phyloP scores from a whole-genome alignment of 768 basidiomycete species.

The Tremella yokohamensis region DNA sequence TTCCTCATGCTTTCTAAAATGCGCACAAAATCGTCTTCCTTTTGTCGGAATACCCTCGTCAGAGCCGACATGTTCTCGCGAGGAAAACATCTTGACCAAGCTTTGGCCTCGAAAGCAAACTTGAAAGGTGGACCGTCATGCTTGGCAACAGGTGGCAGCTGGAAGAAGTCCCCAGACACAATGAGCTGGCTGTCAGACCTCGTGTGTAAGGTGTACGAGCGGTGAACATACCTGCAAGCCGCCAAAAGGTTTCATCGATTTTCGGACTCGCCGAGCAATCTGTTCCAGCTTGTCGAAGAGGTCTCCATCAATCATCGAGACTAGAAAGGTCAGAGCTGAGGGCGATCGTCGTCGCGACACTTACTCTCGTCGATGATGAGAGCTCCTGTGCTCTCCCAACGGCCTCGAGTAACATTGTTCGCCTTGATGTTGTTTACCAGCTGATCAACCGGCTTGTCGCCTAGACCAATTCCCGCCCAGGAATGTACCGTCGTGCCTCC shows the following conservation, averaged over 20 bases:
- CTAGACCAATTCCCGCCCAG: slow-evolving; percentile 42
- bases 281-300: slow-evolving; percentile 51
- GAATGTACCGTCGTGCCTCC: slow-evolving; percentile 39
- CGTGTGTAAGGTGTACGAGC: neutral
- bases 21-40: slow-evolving; percentile 41
- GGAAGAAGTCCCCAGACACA: slow-evolving; percentile 53
- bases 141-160: slow-evolving; percentile 52
- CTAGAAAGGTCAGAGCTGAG: slow-evolving; percentile 14
- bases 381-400: slow-evolving; percentile 37
- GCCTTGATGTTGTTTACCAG: slow-evolving; percentile 22
- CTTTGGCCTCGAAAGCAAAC: slow-evolving; percentile 50
- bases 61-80: slow-evolving; percentile 33
- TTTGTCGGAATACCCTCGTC: slow-evolving; percentile 49
- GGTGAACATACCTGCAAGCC: slow-evolving; percentile 36
- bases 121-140: slow-evolving; percentile 13
- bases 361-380: slow-evolving; percentile 49
- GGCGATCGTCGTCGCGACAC: slow-evolving; percentile 6
- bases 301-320: slow-evolving; percentile 51
- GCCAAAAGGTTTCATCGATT: slow-evolving; percentile 47
- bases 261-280: slow-evolving; percentile 44
- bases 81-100: slow-evolving; percentile 41
- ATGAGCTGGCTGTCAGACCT: slow-evolving; percentile 33
- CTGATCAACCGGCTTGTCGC: slow-evolving; percentile 18
- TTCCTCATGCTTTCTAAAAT: slow-evolving; percentile 49
- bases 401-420: slow-evolving; percentile 14